Evolutionary conservation across 495 filamentous ascomycete species (phyloP).

Genomic region (Umbilicaria muhlenbergii): DNA sequence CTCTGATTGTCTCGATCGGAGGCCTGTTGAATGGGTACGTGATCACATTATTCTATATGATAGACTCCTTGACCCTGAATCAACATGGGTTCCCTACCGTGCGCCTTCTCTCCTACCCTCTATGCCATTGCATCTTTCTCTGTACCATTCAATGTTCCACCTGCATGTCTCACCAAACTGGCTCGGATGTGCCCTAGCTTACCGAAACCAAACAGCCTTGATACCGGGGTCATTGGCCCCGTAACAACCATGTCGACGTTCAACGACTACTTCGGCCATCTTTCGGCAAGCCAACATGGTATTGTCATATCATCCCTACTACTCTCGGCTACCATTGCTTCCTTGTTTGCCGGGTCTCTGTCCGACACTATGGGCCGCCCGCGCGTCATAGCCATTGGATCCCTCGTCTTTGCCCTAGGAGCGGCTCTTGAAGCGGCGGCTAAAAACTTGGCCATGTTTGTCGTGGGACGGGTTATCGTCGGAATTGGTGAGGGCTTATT

Average conservation of each 20-base stretch:
- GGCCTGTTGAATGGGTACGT: too few species aligned
- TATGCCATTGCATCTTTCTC: too few species aligned
- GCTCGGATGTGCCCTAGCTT: too few species aligned
- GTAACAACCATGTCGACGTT: constrained; percentile 46
- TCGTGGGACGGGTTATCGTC: constrained; percentile 37
- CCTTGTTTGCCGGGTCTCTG: constrained; percentile 44
- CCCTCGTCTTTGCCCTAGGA: constrained; percentile 37
- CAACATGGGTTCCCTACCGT: too few species aligned
- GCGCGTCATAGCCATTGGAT: constrained; percentile 34
- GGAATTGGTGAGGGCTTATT: constrained; percentile 44
- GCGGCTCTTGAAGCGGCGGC: constrained; percentile 34
- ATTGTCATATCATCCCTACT: constrained; percentile 49
- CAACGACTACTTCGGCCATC: constrained; percentile 28
- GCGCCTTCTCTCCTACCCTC: too few species aligned
- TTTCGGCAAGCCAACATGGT: constrained; percentile 40
- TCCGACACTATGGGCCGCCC: constrained; percentile 44
- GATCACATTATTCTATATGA: too few species aligned
- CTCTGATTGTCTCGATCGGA: too few species aligned
- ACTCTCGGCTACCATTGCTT: constrained; percentile 43
- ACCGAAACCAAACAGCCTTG: constrained; percentile 20
- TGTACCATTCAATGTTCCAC: too few species aligned
- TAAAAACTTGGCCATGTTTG: constrained; percentile 33
- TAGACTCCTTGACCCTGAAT: too few species aligned
- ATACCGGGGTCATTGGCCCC: constrained; percentile 49
- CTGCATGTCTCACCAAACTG: too few species aligned